These are phyloP conservation scores for Breviolum minutum DNA, from an alignment of 73 alveolate species.

Conservation along the genomic window DNA sequence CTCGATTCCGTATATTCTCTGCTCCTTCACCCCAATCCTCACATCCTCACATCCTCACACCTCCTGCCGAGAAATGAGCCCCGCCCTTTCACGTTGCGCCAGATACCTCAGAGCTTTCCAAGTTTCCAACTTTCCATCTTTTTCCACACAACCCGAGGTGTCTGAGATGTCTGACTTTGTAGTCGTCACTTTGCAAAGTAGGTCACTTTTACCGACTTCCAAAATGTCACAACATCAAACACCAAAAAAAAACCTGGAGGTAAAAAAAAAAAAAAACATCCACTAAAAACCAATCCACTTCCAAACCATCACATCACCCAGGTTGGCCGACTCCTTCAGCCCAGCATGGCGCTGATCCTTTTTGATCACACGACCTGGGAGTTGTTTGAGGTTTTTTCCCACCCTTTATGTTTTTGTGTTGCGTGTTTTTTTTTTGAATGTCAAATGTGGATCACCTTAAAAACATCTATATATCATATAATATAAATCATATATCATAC, in stretches of 20 bases:
- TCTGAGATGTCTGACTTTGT: too few relatives aligned
- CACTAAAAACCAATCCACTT: too few relatives aligned
- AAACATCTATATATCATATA: too few relatives aligned
- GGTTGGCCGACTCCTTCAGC: not conserved
- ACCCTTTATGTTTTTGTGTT: not conserved
- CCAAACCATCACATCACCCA: too few relatives aligned
- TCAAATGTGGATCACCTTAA: too few relatives aligned
- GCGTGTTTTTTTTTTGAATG: not conserved
- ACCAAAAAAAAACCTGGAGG: too few relatives aligned
- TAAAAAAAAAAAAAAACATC: too few relatives aligned
- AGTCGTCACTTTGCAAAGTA: too few relatives aligned
- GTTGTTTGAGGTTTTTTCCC: not conserved
- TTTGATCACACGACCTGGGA: slow-evolving; percentile 27
- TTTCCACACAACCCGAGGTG: too few relatives aligned
- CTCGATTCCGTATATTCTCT: not conserved
- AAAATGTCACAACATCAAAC: not conserved
- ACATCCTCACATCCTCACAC: slow-evolving; percentile 30
- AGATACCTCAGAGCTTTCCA: slow-evolving; percentile 29
- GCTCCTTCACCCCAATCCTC: not conserved
- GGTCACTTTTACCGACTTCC: not conserved
- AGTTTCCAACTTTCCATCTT: too few relatives aligned
- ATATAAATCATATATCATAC: not conserved
- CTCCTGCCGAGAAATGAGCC: slow-evolving; percentile 86
- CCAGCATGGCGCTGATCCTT: slow-evolving; percentile 75
- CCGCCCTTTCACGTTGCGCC: slow-evolving; percentile 74